Evolutionary conservation across 805 yeast species (phyloP), one percentile per base, ranked within the genome.

Genomic region (Wickerhamiella occidentalis): DNA sequence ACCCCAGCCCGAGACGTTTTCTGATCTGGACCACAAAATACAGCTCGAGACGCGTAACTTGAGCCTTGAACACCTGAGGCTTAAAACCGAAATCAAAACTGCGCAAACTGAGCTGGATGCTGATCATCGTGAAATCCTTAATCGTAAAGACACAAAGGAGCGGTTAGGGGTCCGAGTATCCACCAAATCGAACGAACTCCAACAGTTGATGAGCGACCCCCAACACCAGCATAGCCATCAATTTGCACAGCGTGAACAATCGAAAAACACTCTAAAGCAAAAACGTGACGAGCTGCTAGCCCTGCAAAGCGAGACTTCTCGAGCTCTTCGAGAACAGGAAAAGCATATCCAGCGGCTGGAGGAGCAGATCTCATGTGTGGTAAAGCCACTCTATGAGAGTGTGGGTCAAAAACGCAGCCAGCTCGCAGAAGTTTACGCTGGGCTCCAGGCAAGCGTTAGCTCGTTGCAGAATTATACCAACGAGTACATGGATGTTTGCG

Each of bases 401-500:
- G 38, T 33, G 38, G 21, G 15, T 5, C 21, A n/a, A n/a, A 33
- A 33, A n/a, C 38, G 38, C 21, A 11, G 15, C 15, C 38, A 33
- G 11, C 38, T 33, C 4, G 15, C 38, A 6, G 15, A 15, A n/a
- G 15, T 33, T 19, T 33, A 33, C 19, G 38, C 9, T 33, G 38
- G 19, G 12, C 38, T 33, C 15, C 38, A 33, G 38, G 19, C 38
- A 15, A 19, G 38, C 11, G 38, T 33, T 19, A 33, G 19, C 38
- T 33, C 38, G 19, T n/a, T 33, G 19, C 38, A 33, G n/a, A 33
- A 5, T 33, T 33, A 33, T 33, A 11, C 38, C 38, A 33, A 33
- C 38, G 38, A 33, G 38, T 33, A 33, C 19, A 18, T 33, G 15
- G 38, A 33, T 33, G 38, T 33, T n/a, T 33, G 38, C n/a, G 38